Evolutionary conservation across 768 basidiomycete species (phyloP), one percentile per base, ranked within the genome.

Genomic region (Goffeauzyma gilvescens): DNA sequence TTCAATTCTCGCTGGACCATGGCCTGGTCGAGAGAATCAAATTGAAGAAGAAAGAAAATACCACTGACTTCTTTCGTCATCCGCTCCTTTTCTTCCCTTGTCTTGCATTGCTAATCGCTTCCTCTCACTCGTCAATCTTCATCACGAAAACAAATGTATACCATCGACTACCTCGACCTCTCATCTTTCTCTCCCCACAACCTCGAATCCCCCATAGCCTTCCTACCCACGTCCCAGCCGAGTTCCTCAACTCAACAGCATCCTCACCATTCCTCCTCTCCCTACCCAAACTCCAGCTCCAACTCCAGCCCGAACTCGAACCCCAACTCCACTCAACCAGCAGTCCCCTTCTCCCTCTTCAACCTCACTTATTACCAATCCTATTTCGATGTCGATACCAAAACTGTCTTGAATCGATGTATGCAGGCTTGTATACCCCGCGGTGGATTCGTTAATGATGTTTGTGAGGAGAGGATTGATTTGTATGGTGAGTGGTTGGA

Each of bases 381-480:
- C 2, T 63, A 63, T 49, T 63, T 63, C 37, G 57, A 63, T 41
- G 51, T 63, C 21, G 55, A 57, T 24, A 59, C 61, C 23, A 50
- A 49, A 15, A 50, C 46, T 3, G 50, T 63, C 5, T 39, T 55
- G 13, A 58, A 60, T 42, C 48, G 59, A 21, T 50, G 55, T 22
- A 44, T 49, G 0, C 32, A 50, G 42, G 50, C 59, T 4, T 58
- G 57, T 50, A 52, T 63, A 15, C 61, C 59, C 8, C 47, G 57
- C 7, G 42, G 50, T n/a, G 50, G 48, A 5, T 65, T 63, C 39
- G 41, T 65, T 15, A 30, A 48, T 6, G 58, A 61, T 26, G 54
- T 55, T 0, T 65, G 64, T 43, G 60, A 63, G 10, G 58, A 55
- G 4, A 49, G 58, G 32, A 54, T 62, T 0, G 64, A 65, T 41